Evolutionary conservation across 2,329 filamentous ascomycete genomes (phyloP).

Genomic region (Aspergillus sp.): DNA sequence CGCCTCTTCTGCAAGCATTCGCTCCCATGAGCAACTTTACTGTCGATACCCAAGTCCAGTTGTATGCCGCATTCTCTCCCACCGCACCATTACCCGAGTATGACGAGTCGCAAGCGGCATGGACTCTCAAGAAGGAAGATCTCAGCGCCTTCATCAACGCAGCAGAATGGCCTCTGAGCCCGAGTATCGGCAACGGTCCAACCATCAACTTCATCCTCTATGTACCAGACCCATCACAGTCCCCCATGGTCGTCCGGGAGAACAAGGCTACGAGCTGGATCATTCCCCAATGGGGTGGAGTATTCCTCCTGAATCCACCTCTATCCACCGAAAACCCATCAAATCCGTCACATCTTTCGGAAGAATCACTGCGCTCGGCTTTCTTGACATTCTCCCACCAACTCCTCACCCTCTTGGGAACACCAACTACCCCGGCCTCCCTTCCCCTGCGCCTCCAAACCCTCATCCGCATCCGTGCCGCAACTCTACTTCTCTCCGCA

Average conservation of each 20-base stretch:
- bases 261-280: slow-evolving; percentile 73
- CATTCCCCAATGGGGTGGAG: slow-evolving; percentile 90
- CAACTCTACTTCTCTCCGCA: slow-evolving; percentile 79
- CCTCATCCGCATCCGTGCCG: slow-evolving; percentile 77
- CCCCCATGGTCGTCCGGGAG: slow-evolving; percentile 57
- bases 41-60: slow-evolving; percentile 90
- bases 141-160: slow-evolving; percentile 94
- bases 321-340: slow-evolving; percentile 29
- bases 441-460: slow-evolving; percentile 81
- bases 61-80: slow-evolving; percentile 71
- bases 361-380: slow-evolving; percentile 66
- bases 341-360: slow-evolving; percentile 51
- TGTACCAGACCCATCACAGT: slow-evolving; percentile 65
- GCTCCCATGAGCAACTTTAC: slow-evolving; percentile 89
- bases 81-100: slow-evolving; percentile 56
- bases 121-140: slow-evolving; percentile 74
- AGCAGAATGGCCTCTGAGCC: slow-evolving; percentile 93
- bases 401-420: slow-evolving; percentile 79
- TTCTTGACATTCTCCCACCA: slow-evolving; percentile 90
- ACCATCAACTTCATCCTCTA: slow-evolving; percentile 96
- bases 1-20: slow-evolving; percentile 74
- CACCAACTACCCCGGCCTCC: slow-evolving; percentile 71
- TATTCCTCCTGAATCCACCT: slow-evolving; percentile 61
- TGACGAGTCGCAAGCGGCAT: slow-evolving; percentile 52
- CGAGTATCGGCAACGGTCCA: slow-evolving; percentile 86